These are phyloP conservation scores for Emergomyces orientalis DNA, from an alignment of 2,329 filamentous ascomycete genomes.

Conservation along the genomic window DNA sequence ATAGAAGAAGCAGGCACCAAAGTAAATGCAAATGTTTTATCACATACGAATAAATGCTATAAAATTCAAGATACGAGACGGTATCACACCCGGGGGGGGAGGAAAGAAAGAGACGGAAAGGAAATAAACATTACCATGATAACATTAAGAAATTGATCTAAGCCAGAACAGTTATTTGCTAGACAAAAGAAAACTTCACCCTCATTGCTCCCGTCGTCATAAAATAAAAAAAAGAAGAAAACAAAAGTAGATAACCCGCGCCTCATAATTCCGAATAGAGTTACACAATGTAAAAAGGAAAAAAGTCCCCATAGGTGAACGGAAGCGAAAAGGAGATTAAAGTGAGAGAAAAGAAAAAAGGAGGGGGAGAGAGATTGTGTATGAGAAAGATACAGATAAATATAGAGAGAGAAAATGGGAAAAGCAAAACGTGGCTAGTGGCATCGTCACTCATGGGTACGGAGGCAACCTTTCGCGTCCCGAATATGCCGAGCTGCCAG, in stretches of 20 bases:
- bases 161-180: slow-evolving; percentile 4
- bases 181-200: slow-evolving; percentile 1
- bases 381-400: not conserved
- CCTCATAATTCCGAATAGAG: not conserved
- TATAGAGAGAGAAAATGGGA: not conserved
- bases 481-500: slow-evolving; percentile 41
- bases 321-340: not conserved
- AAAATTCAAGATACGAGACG: not conserved
- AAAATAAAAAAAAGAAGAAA: not conserved
- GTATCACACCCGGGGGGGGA: not conserved
- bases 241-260: not conserved
- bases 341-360: not conserved
- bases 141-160: slow-evolving; percentile 6
- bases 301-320: not conserved
- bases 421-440: not conserved
- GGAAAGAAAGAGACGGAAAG: not conserved
- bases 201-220: not conserved
- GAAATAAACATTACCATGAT: not conserved
- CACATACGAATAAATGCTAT: not conserved
- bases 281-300: no score
- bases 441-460: slow-evolving; percentile 27
- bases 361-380: not conserved
- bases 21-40: not conserved
- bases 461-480: slow-evolving; percentile 33
- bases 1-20: not conserved